Base-by-base conservation (phyloP, 2,329 filamentous ascomycete species). In the Fusarium secorum region DNA sequence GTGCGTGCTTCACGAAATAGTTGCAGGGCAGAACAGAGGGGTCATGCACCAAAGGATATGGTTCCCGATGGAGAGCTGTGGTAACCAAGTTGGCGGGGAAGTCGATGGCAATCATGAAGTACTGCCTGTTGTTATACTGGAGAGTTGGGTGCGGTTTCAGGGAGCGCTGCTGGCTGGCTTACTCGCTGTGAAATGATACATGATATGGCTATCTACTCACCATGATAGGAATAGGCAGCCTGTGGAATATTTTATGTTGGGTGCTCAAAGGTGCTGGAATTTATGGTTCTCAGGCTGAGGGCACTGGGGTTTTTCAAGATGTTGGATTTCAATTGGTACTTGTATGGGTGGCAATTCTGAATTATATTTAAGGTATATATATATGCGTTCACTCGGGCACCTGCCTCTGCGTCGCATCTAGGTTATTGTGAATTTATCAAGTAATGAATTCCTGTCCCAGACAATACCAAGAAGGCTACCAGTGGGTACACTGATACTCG, bases 11-110 rank as follows among this genome's bases (percentile, higher is more conserved):
- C 56, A 22, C 55, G 69, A 28, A 55, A 66, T 30, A 71, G 56
- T 48, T 45, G 18, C 33, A 52, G 56, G 33, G 26, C 38, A 44
- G 69, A 59, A 48, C 56, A 51, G 22, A 66, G 32, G 38, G 53
- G 52, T 4, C 53, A 61, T 44, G 39, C 44, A 46, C 36, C 44
- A 14, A 73, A 60, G 61, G 46, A 65, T 13, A 33, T 73, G 67
- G 67, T 73, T 13, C 70, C 59, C 11, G 67, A 70, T 35, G 65
- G 36, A 38, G 62, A 71, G 52, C 20, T 72, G 45, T 73, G 70
- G 69, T 72, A 39, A 42, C 14, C 15, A 17, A 6, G 13, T 22
- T 15, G 20, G 39, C 15, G 18, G n/a, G 18, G 41, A 44, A 53
- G 35, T 20, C 9, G 17, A 36, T 11, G 22, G 18, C n/a, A n/a